A percentile compares a stretch with the other conserved stretches of the same genome.
Conservation (phyloP, 106 monocot species). For the Dendrobium nobile region DNA sequence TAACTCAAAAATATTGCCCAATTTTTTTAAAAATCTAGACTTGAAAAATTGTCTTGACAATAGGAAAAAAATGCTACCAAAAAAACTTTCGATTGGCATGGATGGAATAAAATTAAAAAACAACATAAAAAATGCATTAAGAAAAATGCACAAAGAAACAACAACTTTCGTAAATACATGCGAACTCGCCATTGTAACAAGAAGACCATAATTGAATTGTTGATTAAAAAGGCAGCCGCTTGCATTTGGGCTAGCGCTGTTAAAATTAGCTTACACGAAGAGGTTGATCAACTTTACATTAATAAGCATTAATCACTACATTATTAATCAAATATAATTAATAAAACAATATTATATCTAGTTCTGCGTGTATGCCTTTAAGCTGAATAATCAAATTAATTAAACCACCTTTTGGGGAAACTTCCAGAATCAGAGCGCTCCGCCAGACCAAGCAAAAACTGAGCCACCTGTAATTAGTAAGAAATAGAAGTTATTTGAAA, state of each 20-base stretch:
- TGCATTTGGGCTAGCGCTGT: neutral
- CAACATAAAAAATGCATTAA: too few species aligned
- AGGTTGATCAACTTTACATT: neutral
- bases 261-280: neutral
- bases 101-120: too few species aligned
- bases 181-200: too few species aligned
- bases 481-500: neutral
- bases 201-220: neutral
- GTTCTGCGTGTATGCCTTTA: neutral
- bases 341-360: neutral
- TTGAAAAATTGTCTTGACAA: too few species aligned
- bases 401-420: conserved; percentile 63
- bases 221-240: neutral
- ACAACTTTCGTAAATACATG: too few species aligned
- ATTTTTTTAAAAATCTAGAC: too few species aligned
- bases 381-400: conserved; percentile 9
- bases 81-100: too few species aligned
- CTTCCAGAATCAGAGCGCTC: conserved; percentile 42
- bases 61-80: too few species aligned
- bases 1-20: too few species aligned
- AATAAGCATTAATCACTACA: neutral
- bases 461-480: conserved; percentile 67
- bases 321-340: neutral
- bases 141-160: too few species aligned
- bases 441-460: conserved; percentile 89